Evolutionary conservation across 169 alveolate genomes (phyloP).

Genomic region (Eimeria acervulina): DNA sequence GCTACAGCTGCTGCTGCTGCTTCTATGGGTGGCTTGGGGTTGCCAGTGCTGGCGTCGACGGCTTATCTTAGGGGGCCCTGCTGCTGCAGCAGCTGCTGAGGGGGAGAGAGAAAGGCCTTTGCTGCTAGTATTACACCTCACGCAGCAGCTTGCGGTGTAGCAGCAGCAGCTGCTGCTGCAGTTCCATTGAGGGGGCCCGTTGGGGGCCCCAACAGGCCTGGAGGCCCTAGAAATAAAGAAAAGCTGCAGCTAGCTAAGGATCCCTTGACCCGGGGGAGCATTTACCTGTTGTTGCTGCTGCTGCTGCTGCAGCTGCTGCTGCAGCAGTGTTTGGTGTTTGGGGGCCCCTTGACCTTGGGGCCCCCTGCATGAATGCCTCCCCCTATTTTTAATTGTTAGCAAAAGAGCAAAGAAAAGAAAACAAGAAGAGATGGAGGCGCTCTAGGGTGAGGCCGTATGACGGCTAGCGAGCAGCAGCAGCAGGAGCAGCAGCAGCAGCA

Average conservation of each 20-base stretch:
- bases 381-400: background rate
- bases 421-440: background rate
- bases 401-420: background rate
- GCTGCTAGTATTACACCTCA: background rate
- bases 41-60: background rate
- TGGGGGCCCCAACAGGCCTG: background rate
- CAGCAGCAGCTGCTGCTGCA: background rate
- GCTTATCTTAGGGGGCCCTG: background rate
- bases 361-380: background rate
- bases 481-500: background rate
- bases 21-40: background rate
- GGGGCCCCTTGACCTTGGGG: conserved; percentile 38
- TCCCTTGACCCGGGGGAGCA: background rate
- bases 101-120: background rate
- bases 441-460: background rate
- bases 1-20: conserved; percentile 43
- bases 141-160: background rate
- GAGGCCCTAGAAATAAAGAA: background rate
- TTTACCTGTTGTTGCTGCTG: background rate
- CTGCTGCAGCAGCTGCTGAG: conserved; percentile 4
- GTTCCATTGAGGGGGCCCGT: conserved; percentile 1
- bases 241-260: background rate
- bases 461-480: background rate
- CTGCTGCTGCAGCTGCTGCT: conserved; percentile 19
- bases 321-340: background rate